A percentile compares a stretch with the other conserved stretches of the same genome.
Evolutionary conservation across 352 stramenopile species (phyloP).

Genomic region (Globisporangium camurandrum): DNA sequence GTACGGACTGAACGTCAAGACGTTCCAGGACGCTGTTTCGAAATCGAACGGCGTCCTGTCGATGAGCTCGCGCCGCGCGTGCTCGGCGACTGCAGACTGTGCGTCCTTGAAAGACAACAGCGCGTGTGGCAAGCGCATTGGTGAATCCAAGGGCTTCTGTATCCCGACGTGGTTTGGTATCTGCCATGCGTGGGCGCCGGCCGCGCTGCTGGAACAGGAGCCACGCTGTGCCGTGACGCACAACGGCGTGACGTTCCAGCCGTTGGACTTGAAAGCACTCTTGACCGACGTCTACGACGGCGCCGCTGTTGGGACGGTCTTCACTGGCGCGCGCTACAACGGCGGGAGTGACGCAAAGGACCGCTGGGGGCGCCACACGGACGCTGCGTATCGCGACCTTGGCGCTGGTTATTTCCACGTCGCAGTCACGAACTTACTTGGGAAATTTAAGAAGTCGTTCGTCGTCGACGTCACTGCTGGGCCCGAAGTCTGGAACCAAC

Average conservation of each 20-base stretch:
- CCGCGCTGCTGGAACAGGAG: constrained; percentile 39
- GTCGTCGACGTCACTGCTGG: constrained; percentile 10
- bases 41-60: constrained; percentile 11
- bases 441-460: constrained; percentile 8
- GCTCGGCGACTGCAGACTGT: constrained; percentile 9
- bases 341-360: constrained; percentile 7
- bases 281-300: constrained; percentile 13
- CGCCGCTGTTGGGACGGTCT: constrained; percentile 4
- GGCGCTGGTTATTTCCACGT: constrained; percentile 13
- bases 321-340: constrained; percentile 14
- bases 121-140: constrained; percentile 9
- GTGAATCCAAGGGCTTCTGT: constrained; percentile 13
- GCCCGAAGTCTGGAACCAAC: constrained; percentile 15
- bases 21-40: constrained; percentile 18
- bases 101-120: constrained; percentile 10
- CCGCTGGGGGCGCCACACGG: constrained; percentile 7
- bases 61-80: constrained; percentile 7
- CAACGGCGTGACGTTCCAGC: constrained; percentile 46
- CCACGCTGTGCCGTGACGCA: constrained; percentile 14
- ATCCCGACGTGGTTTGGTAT: constrained; percentile 57
- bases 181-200: constrained; percentile 53
- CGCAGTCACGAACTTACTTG: constrained; percentile 12
- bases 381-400: constrained; percentile 7
- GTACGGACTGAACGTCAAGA: constrained; percentile 19
- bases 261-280: constrained; percentile 28